Evolutionary conservation across 345 rosid genomes (phyloP).

Genomic region (Turnera subulata): DNA sequence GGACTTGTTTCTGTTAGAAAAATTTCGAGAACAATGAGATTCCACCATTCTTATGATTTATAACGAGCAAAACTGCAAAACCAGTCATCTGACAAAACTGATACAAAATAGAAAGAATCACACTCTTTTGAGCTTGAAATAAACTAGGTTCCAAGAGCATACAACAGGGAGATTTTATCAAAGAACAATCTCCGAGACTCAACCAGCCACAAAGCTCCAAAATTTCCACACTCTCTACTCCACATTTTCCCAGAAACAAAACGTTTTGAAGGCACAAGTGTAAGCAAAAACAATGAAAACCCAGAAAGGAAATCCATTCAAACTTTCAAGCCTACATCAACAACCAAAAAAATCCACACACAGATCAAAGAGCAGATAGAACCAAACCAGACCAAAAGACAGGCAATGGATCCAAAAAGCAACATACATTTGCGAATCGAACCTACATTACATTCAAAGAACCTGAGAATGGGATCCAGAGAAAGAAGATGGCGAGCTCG

Average conservation of each 20-base stretch:
- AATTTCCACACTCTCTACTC: not conserved
- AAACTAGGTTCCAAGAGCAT: too few relatives aligned
- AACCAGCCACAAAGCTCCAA: too few relatives aligned
- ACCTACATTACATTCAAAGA: constrained; percentile 29
- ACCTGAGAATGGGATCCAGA: constrained; percentile 17
- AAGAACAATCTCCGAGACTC: too few relatives aligned
- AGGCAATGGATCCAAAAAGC: constrained; percentile 11
- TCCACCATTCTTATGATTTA: too few relatives aligned
- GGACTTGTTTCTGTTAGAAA: too few relatives aligned
- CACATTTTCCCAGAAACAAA: constrained; percentile 17
- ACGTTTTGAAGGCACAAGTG: not conserved
- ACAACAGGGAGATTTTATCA: too few relatives aligned
- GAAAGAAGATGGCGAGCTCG: constrained; percentile 1
- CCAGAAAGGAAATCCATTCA: not conserved
- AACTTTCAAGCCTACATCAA: not conserved
- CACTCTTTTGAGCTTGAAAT: too few relatives aligned
- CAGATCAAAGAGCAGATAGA: constrained; percentile 1
- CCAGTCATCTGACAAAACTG: too few relatives aligned
- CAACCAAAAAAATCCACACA: constrained; percentile 3
- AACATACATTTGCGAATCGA: not conserved
- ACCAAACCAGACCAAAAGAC: constrained; percentile 13
- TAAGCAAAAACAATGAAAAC: not conserved
- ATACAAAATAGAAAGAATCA: too few relatives aligned
- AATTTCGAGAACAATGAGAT: too few relatives aligned
- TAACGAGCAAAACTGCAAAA: too few relatives aligned